Conservation (phyloP, 805 yeast genomes). For the Millerozyma acaciae region DNA sequence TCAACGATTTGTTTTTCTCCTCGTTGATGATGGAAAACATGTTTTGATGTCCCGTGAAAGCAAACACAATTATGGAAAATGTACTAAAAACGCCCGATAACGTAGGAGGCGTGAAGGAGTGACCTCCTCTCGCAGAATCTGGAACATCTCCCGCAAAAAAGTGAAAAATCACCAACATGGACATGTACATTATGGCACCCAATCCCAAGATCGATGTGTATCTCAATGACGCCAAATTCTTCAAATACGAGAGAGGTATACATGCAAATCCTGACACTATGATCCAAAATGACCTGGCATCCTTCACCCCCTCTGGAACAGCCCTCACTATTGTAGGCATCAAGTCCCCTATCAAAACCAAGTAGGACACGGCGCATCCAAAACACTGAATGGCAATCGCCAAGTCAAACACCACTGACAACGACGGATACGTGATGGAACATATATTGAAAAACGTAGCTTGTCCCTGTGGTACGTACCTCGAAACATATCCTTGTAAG, state of each 20-base stretch:
- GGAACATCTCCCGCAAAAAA: constrained; percentile 55
- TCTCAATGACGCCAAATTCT: constrained; percentile 75
- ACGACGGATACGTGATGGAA: constrained; percentile 55
- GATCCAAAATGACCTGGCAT: constrained; percentile 56
- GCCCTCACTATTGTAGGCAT: constrained; percentile 53
- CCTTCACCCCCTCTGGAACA: constrained; percentile 17
- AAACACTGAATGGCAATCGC: constrained; percentile 71
- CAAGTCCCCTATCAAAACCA: constrained; percentile 68
- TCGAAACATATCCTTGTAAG: constrained; percentile 57
- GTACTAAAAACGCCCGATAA: constrained; percentile 54
- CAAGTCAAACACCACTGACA: constrained; percentile 58
- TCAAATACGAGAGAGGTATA: constrained; percentile 68
- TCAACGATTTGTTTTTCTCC: constrained; percentile 52
- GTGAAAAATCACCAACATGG: constrained; percentile 71
- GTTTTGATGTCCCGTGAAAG: constrained; percentile 94
- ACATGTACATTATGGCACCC: constrained; percentile 73
- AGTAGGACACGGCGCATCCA: constrained; percentile 65
- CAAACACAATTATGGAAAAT: constrained; percentile 90
- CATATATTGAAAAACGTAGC: constrained; percentile 74
- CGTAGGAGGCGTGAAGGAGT: constrained; percentile 35
- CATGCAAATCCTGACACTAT: constrained; percentile 40
- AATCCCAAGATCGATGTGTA: constrained; percentile 83
- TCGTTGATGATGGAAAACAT: constrained; percentile 89
- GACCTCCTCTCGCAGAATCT: constrained; percentile 23
- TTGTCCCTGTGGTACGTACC: constrained; percentile 51